Percentiles rank a stretch among this genome's conserved stretches.
Evolutionary conservation across 1,284 basidiomycete species (phyloP).

Genomic region (Singerocomus rubriflavus): DNA sequence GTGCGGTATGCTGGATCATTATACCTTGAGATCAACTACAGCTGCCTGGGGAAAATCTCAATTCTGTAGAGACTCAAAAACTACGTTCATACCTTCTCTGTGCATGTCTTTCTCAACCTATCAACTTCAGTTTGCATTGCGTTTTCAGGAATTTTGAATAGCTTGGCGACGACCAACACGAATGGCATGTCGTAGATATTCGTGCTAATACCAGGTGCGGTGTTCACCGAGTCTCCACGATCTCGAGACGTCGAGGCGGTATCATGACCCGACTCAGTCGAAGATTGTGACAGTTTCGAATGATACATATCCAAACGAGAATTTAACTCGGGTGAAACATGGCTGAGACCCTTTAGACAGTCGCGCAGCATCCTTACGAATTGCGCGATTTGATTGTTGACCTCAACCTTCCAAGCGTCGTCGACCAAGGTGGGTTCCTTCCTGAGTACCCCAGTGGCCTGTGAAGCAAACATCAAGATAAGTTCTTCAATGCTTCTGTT

Average conservation of each 20-base stretch:
- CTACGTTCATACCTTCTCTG: conserved; percentile 61
- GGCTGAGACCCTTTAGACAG: conserved; percentile 66
- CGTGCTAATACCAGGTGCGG: conserved; percentile 41
- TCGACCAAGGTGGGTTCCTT: conserved; percentile 77
- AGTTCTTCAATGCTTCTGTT: conserved; percentile 97
- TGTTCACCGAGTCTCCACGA: conserved; percentile 47
- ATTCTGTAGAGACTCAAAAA: neutral
- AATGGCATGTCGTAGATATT: conserved; percentile 72
- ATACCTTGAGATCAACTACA: conserved; percentile 78
- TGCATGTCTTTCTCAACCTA: conserved; percentile 64
- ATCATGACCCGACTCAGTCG: conserved; percentile 68
- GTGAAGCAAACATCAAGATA: conserved; percentile 92
- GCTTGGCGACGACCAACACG: conserved; percentile 63
- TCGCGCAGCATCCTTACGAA: conserved; percentile 88
- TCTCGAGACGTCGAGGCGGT: conserved; percentile 55
- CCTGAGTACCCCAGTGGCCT: conserved; percentile 80
- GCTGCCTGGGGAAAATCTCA: conserved; percentile 58
- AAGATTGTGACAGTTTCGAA: conserved; percentile 65
- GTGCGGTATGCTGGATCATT: conserved; percentile 6
- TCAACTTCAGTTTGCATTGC: conserved; percentile 77
- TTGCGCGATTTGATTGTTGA: conserved; percentile 86
- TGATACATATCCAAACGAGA: conserved; percentile 81
- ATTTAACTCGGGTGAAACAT: conserved; percentile 81
- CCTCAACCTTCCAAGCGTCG: conserved; percentile 87
- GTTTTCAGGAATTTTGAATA: conserved; percentile 74